Conservation (phyloP, 441 rosid species). For the Brassica hybrid region DNA sequence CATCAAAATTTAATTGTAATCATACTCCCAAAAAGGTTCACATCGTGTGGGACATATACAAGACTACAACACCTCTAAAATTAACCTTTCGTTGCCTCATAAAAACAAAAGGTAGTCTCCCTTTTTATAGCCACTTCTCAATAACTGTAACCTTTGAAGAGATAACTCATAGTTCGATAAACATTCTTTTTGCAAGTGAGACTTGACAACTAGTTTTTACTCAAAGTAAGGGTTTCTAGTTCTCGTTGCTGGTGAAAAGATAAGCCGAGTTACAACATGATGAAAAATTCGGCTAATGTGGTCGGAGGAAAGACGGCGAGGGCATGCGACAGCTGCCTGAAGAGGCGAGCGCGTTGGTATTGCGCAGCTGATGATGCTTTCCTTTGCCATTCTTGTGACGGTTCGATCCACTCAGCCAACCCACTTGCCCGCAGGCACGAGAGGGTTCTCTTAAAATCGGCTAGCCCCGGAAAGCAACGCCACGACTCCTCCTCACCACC, state of each 20-base stretch:
- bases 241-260: conserved; percentile 14
- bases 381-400: conserved; percentile 83
- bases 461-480: conserved; percentile 39
- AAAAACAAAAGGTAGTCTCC: conserved; percentile 9
- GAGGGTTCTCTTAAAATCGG: conserved; percentile 68
- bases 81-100: conserved; percentile 14
- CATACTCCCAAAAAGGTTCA: conserved; percentile 10
- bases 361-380: conserved; percentile 95
- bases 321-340: conserved; percentile 82
- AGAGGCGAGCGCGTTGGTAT: conserved; percentile 81
- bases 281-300: conserved; percentile 57
- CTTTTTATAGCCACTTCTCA: conserved; percentile 24
- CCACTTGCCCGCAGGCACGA: conserved; percentile 75
- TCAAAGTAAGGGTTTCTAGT: conserved; percentile 4
- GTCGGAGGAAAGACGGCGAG: conserved; percentile 82
- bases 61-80: conserved; percentile 21
- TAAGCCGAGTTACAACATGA: conserved; percentile 35
- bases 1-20: neutral
- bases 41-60: conserved; percentile 23
- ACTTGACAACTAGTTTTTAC: conserved; percentile 14
- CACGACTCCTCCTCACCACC: neutral
- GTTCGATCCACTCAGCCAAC: conserved; percentile 79
- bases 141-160: conserved; percentile 8
- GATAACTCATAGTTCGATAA: conserved; percentile 9
- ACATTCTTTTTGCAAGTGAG: conserved; percentile 13